phyloP scores from a whole-genome alignment of 192 early-diverging fungal species.

The Coemansia sp. region DNA sequence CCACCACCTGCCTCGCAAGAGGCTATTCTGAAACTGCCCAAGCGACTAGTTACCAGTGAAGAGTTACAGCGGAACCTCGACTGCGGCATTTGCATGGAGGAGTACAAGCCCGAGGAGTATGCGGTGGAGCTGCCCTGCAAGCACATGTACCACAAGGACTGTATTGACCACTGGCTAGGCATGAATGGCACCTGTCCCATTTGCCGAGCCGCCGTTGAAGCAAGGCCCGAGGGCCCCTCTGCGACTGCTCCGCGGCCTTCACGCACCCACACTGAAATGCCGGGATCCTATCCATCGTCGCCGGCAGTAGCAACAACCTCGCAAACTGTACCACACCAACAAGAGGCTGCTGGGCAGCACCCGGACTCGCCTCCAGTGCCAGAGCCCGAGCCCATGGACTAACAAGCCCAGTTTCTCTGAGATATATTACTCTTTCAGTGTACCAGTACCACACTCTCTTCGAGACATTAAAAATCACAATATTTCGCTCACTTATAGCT shows the following conservation, averaged over 20 bases:
- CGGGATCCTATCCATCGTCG: conserved; percentile 47
- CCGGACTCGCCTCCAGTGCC: neutral
- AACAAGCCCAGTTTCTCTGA: neutral
- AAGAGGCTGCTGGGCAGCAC: neutral
- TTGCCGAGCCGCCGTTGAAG: conserved; percentile 59
- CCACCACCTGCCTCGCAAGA: conserved; percentile 82
- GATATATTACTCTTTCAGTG: neutral
- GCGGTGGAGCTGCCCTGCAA: conserved; percentile 74
- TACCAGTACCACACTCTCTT: neutral
- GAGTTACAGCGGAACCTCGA: conserved; percentile 66
- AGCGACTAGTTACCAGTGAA: conserved; percentile 49
- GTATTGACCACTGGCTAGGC: conserved; percentile 90
- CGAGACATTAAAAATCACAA: conserved; percentile 7
- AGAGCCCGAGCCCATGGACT: conserved; percentile 35
- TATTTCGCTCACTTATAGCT: conserved; percentile 44
- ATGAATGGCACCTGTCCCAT: conserved; percentile 93
- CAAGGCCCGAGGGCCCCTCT: neutral
- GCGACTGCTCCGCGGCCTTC: neutral
- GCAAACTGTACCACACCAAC: conserved; percentile 1
- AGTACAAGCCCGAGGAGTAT: conserved; percentile 67
- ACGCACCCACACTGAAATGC: conserved; percentile 30
- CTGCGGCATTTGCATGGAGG: conserved; percentile 89
- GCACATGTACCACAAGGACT: conserved; percentile 85
- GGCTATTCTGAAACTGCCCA: conserved; percentile 63
- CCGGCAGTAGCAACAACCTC: conserved; percentile 6